A percentile compares a stretch with the other conserved stretches of the same genome.
Evolutionary conservation across 805 yeast species (phyloP).

Genomic region (Wickerhamiella brachini): DNA sequence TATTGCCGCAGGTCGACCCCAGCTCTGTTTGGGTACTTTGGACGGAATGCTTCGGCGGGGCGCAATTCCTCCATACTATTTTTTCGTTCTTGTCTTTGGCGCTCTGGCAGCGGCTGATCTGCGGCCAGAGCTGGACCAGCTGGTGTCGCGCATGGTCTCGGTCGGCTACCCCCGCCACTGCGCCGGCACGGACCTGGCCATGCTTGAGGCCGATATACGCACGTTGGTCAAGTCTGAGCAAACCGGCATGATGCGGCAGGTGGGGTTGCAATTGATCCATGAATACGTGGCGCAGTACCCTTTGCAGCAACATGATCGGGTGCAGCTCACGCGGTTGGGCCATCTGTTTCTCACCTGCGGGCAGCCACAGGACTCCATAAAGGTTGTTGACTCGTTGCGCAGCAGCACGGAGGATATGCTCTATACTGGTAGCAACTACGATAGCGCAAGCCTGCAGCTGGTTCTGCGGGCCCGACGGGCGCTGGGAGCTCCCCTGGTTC

Average conservation of each 20-base stretch:
- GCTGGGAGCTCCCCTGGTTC: background rate
- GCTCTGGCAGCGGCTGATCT: constrained; percentile 1
- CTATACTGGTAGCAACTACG: constrained; percentile 1
- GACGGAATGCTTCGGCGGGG: constrained; percentile 9
- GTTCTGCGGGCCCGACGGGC: background rate
- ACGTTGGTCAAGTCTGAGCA: background rate
- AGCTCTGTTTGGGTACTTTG: constrained; percentile 2
- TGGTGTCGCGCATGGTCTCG: constrained; percentile 5
- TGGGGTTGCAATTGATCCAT: constrained; percentile 5
- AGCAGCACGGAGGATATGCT: background rate
- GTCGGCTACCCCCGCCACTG: constrained; percentile 14
- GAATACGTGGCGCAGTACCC: constrained; percentile 17
- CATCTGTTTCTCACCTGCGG: constrained; percentile 5
- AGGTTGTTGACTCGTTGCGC: constrained; percentile 9
- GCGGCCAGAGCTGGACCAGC: constrained; percentile 1
- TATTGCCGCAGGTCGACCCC: background rate
- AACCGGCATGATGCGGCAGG: background rate
- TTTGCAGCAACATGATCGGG: constrained; percentile 9
- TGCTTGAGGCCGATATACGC: constrained; percentile 10
- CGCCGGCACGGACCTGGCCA: constrained; percentile 15
- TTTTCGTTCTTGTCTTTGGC: constrained; percentile 10
- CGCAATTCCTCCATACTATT: constrained; percentile 7
- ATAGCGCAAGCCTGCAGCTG: background rate
- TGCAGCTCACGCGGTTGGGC: constrained; percentile 14
- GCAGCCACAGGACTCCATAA: constrained; percentile 3